phyloP scores from a whole-genome alignment of 768 basidiomycete species.

The Boletus rex-veris region DNA sequence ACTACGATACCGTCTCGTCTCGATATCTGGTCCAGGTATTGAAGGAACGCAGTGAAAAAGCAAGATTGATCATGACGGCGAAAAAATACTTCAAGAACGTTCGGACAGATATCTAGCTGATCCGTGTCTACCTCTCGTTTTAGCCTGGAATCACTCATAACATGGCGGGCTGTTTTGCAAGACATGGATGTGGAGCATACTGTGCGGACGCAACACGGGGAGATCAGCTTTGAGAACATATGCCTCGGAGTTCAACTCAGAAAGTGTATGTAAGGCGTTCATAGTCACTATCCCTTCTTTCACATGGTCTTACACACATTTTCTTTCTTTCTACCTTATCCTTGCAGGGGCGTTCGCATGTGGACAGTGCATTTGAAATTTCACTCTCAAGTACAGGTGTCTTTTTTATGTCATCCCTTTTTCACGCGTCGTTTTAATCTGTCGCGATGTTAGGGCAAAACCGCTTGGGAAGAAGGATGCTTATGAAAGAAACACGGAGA shows the following conservation, averaged over 20 bases:
- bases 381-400: conserved; percentile 14
- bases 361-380: conserved; percentile 21
- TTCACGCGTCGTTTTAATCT: too few species aligned
- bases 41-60: conserved; percentile 7
- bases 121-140: conserved; percentile 14
- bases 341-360: conserved; percentile 9
- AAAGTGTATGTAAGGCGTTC: conserved; percentile 4
- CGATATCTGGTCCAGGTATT: conserved; percentile 6
- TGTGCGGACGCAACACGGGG: conserved; percentile 2
- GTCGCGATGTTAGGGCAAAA: conserved; percentile 6
- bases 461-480: conserved; percentile 17
- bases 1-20: conserved; percentile 15
- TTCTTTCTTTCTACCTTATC: background rate
- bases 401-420: background rate
- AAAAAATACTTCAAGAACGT: conserved; percentile 6
- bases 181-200: conserved; percentile 14
- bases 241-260: conserved; percentile 8
- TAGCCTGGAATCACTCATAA: background rate
- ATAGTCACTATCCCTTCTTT: too few species aligned
- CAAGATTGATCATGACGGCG: conserved; percentile 10
- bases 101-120: conserved; percentile 7
- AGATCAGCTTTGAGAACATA: background rate
- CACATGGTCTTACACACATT: background rate
- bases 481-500: conserved; percentile 16
- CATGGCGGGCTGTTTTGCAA: conserved; percentile 7